These are phyloP conservation scores for Melanogaster broomeanus DNA, from an alignment of 768 basidiomycete species.

Conservation along the genomic window DNA sequence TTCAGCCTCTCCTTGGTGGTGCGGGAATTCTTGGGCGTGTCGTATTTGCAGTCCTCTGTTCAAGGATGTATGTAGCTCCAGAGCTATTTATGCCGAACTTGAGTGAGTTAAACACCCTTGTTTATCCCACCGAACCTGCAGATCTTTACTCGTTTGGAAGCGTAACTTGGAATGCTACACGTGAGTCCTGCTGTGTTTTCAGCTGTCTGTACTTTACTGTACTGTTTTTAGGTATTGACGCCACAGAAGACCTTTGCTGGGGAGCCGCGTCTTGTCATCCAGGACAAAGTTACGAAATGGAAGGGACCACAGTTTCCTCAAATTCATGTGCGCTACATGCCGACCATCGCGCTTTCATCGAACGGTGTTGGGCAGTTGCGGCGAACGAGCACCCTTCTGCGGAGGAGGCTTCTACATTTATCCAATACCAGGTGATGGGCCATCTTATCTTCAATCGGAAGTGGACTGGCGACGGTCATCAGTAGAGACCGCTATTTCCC, in stretches of 20 bases:
- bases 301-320: neutral
- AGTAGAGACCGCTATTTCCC: neutral
- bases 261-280: neutral
- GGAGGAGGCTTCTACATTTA: neutral
- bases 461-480: neutral
- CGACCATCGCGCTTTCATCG: neutral
- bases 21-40: slow-evolving; percentile 34
- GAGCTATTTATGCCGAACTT: slow-evolving; percentile 25
- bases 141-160: slow-evolving; percentile 22
- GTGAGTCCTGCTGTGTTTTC: neutral
- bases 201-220: slow-evolving; percentile 9
- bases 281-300: neutral
- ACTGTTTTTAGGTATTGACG: neutral
- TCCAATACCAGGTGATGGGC: neutral
- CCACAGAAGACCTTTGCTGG: neutral
- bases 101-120: slow-evolving; percentile 16
- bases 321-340: neutral
- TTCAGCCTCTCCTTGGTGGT: slow-evolving; percentile 46
- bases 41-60: slow-evolving; percentile 30
- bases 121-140: neutral
- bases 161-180: slow-evolving; percentile 23
- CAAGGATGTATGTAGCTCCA: slow-evolving; percentile 43
- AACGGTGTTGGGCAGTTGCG: slow-evolving; percentile 4
- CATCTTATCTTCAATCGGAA: neutral
- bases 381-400: neutral